Conservation (phyloP, 2,329 filamentous ascomycete genomes). For the Mollisia scopiformis region DNA sequence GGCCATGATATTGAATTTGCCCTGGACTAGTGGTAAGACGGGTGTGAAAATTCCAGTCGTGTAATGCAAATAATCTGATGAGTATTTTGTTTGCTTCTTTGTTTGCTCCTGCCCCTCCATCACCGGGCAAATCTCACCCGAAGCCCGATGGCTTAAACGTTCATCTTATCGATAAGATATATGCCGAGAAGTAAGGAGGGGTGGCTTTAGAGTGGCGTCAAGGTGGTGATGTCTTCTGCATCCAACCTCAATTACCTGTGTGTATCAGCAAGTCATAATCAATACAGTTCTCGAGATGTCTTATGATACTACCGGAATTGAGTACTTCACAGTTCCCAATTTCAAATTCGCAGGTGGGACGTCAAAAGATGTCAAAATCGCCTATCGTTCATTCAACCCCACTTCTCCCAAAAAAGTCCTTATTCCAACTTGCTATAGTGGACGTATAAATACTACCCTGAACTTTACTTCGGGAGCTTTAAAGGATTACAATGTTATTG, state of each 20-base stretch:
- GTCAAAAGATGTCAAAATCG: constrained; percentile 28
- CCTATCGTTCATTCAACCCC: constrained; percentile 46
- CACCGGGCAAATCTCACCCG: background rate
- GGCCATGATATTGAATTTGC: constrained; percentile 22
- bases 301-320: constrained; percentile 33
- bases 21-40: background rate
- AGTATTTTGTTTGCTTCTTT: background rate
- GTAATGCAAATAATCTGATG: background rate
- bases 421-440: constrained; percentile 58
- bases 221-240: too few species aligned
- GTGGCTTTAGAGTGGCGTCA: too few species aligned
- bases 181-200: background rate
- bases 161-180: background rate
- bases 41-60: background rate
- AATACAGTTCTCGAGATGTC: background rate
- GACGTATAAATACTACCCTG: constrained; percentile 51
- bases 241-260: too few species aligned
- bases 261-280: background rate
- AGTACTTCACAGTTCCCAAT: constrained; percentile 39
- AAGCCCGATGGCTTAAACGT: background rate
- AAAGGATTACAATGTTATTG: constrained; percentile 47
- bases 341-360: constrained; percentile 44
- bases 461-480: constrained; percentile 48
- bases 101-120: background rate
- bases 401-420: constrained; percentile 42